phyloP scores from a whole-genome alignment of 345 rosid genomes.

The Tarenaya hassleriana region DNA sequence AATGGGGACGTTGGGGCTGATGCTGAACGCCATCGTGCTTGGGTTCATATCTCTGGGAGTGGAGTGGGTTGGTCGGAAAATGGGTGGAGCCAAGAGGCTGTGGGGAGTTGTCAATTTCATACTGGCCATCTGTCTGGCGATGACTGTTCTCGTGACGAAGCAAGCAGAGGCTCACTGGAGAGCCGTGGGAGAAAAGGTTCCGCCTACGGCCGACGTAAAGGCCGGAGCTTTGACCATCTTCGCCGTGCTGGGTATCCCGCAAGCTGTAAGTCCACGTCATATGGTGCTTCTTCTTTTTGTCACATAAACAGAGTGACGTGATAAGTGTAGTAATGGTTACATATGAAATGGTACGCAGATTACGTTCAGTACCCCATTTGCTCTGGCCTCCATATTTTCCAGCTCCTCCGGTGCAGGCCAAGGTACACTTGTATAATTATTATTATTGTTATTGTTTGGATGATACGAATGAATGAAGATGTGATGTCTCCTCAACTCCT shows the following conservation, averaged over 20 bases:
- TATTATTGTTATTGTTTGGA: too few relatives aligned
- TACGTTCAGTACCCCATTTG: constrained; percentile 76
- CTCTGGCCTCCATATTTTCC: constrained; percentile 82
- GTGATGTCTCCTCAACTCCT: too few relatives aligned
- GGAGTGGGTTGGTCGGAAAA: constrained; percentile 35
- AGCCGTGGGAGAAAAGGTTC: constrained; percentile 23
- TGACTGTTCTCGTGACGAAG: constrained; percentile 54
- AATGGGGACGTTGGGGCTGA: constrained; percentile 72
- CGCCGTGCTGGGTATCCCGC: constrained; percentile 70
- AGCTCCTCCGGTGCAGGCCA: constrained; percentile 63
- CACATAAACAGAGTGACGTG: too few relatives aligned
- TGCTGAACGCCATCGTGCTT: constrained; percentile 70
- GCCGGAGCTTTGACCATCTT: constrained; percentile 58
- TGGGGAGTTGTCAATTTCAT: constrained; percentile 75
- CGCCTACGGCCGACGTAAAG: constrained; percentile 44
- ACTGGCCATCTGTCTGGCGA: constrained; percentile 46
- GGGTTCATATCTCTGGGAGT: constrained; percentile 56
- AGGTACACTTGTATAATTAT: constrained; percentile 40
- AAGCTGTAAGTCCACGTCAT: constrained; percentile 44
- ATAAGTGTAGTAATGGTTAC: too few relatives aligned
- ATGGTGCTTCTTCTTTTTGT: not conserved
- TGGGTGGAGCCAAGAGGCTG: constrained; percentile 49
- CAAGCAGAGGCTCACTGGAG: constrained; percentile 45
- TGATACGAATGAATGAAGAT: too few relatives aligned
- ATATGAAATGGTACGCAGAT: constrained; percentile 55